A percentile compares a stretch with the other conserved stretches of the same genome.
phyloP scores from a whole-genome alignment of 768 basidiomycete genomes.

The Podaxis pistillaris region DNA sequence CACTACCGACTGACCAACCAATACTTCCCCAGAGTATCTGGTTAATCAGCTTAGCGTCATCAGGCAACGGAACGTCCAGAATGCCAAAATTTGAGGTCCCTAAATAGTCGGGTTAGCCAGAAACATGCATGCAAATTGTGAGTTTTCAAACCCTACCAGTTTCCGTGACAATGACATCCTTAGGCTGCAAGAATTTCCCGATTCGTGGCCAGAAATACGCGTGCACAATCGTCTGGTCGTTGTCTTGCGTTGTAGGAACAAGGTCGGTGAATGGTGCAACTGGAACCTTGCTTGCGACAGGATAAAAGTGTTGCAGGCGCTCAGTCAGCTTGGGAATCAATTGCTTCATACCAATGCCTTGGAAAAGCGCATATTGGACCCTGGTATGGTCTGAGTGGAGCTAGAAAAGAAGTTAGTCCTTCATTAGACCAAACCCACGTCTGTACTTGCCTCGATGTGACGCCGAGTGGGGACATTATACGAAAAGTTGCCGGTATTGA shows the following conservation, averaged over 20 bases:
- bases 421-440: background rate
- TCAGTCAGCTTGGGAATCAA: constrained; percentile 72
- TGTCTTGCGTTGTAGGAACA: constrained; percentile 47
- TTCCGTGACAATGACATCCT: constrained; percentile 83
- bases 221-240: constrained; percentile 61
- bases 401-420: constrained; percentile 31
- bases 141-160: constrained; percentile 50
- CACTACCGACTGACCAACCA: constrained; percentile 81
- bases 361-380: constrained; percentile 62
- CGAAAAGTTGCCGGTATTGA: constrained; percentile 88
- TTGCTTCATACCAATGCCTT: constrained; percentile 71
- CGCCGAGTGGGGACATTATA: constrained; percentile 60
- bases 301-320: constrained; percentile 42
- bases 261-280: constrained; percentile 45
- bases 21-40: constrained; percentile 93
- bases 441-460: constrained; percentile 57
- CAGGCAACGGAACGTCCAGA: constrained; percentile 75
- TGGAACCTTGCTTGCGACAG: constrained; percentile 36
- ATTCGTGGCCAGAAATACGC: constrained; percentile 84
- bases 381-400: constrained; percentile 74
- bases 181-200: constrained; percentile 63
- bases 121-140: too few species aligned
- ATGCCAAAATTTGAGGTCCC: constrained; percentile 86
- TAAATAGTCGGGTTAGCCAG: constrained; percentile 15
- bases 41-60: constrained; percentile 59